phyloP scores from a whole-genome alignment of 768 basidiomycete genomes.

The Trametes villosa region DNA sequence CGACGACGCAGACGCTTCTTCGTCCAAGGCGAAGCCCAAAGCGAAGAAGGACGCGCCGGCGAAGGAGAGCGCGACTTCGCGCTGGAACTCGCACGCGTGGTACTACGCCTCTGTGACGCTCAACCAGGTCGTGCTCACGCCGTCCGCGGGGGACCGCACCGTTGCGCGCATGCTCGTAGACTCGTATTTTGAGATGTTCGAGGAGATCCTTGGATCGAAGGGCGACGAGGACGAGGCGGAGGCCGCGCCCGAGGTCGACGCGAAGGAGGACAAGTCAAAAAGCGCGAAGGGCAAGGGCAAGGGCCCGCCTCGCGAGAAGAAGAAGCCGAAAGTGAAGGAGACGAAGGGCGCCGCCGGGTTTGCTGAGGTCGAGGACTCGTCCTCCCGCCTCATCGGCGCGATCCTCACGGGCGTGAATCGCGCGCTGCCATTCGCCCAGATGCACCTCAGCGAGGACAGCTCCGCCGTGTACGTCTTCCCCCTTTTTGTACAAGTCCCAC shows the following conservation, averaged over 20 bases:
- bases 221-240: conserved; percentile 43
- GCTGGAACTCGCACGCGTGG: conserved; percentile 70
- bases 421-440: conserved; percentile 88
- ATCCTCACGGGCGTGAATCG: conserved; percentile 94
- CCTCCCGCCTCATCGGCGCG: conserved; percentile 85
- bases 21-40: conserved; percentile 23
- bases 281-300: conserved; percentile 31
- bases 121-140: conserved; percentile 84
- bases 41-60: conserved; percentile 3
- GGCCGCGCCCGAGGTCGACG: conserved; percentile 41
- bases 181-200: conserved; percentile 94
- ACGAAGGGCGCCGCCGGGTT: conserved; percentile 67
- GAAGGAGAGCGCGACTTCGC: conserved; percentile 42
- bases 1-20: conserved; percentile 37
- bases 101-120: conserved; percentile 95
- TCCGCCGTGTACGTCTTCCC: conserved; percentile 52
- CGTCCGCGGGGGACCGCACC: conserved; percentile 62
- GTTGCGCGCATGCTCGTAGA: conserved; percentile 83
- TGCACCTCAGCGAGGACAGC: conserved; percentile 60
- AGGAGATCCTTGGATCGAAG: conserved; percentile 77
- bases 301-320: conserved; percentile 37
- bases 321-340: conserved; percentile 43
- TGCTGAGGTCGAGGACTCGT: conserved; percentile 74
- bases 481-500: background rate
- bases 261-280: conserved; percentile 41